Percentiles rank a stretch among this genome's conserved stretches.
Evolutionary conservation across 192 early-diverging fungal species (phyloP).

Genomic region (Coemansia sp.): DNA sequence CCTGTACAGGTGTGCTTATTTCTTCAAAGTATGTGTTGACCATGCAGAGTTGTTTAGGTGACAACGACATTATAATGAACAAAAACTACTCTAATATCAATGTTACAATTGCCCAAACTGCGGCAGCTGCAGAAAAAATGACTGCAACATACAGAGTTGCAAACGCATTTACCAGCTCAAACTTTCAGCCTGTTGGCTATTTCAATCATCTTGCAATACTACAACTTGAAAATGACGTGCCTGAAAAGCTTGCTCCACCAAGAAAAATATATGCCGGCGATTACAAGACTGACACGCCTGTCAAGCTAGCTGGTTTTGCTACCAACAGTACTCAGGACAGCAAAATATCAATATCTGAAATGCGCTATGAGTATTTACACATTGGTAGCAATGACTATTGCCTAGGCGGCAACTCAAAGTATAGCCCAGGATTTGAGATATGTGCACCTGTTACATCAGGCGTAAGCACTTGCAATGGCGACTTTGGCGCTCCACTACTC

Average conservation of each 20-base stretch:
- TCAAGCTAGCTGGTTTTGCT: constrained; percentile 5
- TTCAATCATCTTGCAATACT: background rate
- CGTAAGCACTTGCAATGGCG: background rate
- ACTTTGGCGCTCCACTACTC: background rate
- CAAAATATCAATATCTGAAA: background rate
- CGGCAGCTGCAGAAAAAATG: background rate
- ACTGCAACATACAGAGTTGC: background rate
- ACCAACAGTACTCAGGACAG: constrained; percentile 1
- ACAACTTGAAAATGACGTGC: constrained; percentile 2
- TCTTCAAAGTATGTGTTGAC: constrained; percentile 6
- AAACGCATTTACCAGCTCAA: constrained; percentile 5
- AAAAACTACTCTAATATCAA: constrained; percentile 1
- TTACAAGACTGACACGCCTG: background rate
- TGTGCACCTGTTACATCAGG: constrained; percentile 2
- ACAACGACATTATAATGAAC: background rate
- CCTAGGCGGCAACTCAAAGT: background rate
- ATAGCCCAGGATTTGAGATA: background rate
- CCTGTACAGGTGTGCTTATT: constrained; percentile 4
- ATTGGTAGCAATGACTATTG: background rate
- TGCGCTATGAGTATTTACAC: constrained; percentile 4
- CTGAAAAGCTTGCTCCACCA: background rate
- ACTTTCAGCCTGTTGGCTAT: background rate
- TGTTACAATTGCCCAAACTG: constrained; percentile 1
- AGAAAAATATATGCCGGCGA: constrained; percentile 6
- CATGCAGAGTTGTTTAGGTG: background rate